Conservation (phyloP, 139 green algal genomes). For the Trebouxia sp. region DNA sequence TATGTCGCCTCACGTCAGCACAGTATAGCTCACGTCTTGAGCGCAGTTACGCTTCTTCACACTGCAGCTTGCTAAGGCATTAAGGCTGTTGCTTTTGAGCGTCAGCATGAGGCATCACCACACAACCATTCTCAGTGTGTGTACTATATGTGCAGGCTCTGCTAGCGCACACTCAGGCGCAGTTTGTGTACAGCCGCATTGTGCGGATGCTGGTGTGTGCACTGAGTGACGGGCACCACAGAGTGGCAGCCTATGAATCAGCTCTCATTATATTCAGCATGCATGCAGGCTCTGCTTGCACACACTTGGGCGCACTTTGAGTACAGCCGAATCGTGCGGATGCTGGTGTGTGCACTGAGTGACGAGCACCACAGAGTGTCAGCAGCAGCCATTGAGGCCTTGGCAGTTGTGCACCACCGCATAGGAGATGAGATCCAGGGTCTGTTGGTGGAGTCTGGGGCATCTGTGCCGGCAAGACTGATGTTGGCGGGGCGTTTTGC, state of each 20-base stretch:
- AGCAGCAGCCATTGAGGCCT: conserved; percentile 55
- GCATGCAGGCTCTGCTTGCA: conserved; percentile 47
- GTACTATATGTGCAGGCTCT: conserved; percentile 49
- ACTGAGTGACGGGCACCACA: too few species aligned
- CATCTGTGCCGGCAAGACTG: conserved; percentile 35
- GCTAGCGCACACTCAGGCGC: conserved; percentile 34
- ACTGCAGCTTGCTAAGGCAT: too few species aligned
- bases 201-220: conserved; percentile 36
- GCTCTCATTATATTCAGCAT: too few species aligned
- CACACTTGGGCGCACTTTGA: conserved; percentile 33
- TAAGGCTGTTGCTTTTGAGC: too few species aligned
- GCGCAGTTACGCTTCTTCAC: too few species aligned
- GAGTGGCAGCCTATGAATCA: too few species aligned
- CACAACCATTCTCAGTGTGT: too few species aligned
- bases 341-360: conserved; percentile 29
- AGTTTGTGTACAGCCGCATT: conserved; percentile 27
- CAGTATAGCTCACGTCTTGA: too few species aligned
- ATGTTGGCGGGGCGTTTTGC: conserved; percentile 42
- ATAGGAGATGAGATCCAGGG: conserved; percentile 40
- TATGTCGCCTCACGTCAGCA: too few species aligned
- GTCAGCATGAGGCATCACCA: too few species aligned
- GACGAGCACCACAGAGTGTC: conserved; percentile 51
- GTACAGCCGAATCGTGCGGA: conserved; percentile 25
- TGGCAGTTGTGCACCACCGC: conserved; percentile 49
- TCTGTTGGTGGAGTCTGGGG: conserved; percentile 40